phyloP scores from a whole-genome alignment of 2,329 filamentous ascomycete species.

The Penicillium occitanis region DNA sequence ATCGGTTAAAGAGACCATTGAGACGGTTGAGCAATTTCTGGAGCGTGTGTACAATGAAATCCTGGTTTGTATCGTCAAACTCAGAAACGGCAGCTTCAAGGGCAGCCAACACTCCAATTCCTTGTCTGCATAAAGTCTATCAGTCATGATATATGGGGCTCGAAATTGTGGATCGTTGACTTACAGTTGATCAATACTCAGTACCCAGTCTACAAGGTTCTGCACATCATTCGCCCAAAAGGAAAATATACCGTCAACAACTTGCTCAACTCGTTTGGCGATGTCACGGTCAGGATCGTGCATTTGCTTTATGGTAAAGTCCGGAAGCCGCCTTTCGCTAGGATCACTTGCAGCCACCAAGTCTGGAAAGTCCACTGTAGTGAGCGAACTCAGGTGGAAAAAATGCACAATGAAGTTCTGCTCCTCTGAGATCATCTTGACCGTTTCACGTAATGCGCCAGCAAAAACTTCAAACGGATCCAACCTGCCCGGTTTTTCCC shows the following conservation, averaged over 20 bases:
- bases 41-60: conserved; percentile 77
- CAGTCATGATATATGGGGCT: conserved; percentile 23
- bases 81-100: conserved; percentile 77
- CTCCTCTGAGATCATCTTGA: conserved; percentile 83
- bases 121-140: conserved; percentile 61
- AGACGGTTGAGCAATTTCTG: conserved; percentile 77
- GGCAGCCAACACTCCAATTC: conserved; percentile 77
- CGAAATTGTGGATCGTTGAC: conserved; percentile 35
- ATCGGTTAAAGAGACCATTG: conserved; percentile 75
- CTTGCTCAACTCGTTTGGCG: conserved; percentile 77
- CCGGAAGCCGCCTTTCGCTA: conserved; percentile 66
- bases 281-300: conserved; percentile 88
- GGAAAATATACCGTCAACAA: conserved; percentile 84
- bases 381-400: conserved; percentile 87
- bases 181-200: conserved; percentile 77
- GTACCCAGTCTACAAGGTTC: conserved; percentile 77
- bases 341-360: conserved; percentile 67
- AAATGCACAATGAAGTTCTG: conserved; percentile 98
- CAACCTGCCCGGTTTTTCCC: conserved; percentile 63
- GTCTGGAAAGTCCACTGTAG: conserved; percentile 80
- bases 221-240: conserved; percentile 79
- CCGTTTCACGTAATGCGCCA: conserved; percentile 74
- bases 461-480: conserved; percentile 80
- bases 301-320: conserved; percentile 70
- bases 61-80: conserved; percentile 86